Evolutionary conservation across 768 basidiomycete genomes (phyloP), one percentile per base, ranked within the genome.

Genomic region (Pholiota molesta): DNA sequence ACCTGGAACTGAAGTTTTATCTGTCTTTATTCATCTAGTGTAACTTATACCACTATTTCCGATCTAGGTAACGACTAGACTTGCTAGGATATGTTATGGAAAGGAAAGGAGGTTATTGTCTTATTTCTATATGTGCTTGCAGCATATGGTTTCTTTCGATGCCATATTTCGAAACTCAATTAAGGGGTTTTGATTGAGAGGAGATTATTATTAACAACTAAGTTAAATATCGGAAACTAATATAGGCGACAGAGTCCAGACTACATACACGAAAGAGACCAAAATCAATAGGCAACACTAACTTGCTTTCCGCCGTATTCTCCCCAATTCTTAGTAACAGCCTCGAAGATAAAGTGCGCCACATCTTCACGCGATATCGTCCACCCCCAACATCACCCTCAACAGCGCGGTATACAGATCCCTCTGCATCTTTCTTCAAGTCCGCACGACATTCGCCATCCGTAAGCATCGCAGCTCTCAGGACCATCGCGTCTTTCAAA

Each of bases 341-440:
- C 76, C 59, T 87, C 80, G 3, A 79, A 83, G 19, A 89, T 68
- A 71, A 89, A 90, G 72, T 89, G 86, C 0, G 82, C 85, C 1
- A 87, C 86, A 68, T 90, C 89, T 66, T 75, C 77, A 68, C 88
- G 78, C 40, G 87, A 86, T 1, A 90, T 68, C 17, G 80, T 33
- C 66, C 77, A 88, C 1, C 75, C 77, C 69, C 69, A 14, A 83
- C n/a, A 21, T 84, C 76, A 8, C 71, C 75, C 17, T 78, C 81
- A 8, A 69, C 74, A 3, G 78, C 79, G 21, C 75, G 65, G 69
- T 88, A 89, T 0, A 77, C 67, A 3, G 61, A 44, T 42, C 75
- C 75, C 35, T 35, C 35, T 35, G 35, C 6, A 16, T 68, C 69
- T 28, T 74, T 73, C n/a, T 65, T 68, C 28, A 55, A 57, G 29